A percentile compares a stretch with the other conserved stretches of the same genome.
Conservation (phyloP, 2,329 filamentous ascomycete genomes). For the Paraphaeosphaeria sporulosa region DNA sequence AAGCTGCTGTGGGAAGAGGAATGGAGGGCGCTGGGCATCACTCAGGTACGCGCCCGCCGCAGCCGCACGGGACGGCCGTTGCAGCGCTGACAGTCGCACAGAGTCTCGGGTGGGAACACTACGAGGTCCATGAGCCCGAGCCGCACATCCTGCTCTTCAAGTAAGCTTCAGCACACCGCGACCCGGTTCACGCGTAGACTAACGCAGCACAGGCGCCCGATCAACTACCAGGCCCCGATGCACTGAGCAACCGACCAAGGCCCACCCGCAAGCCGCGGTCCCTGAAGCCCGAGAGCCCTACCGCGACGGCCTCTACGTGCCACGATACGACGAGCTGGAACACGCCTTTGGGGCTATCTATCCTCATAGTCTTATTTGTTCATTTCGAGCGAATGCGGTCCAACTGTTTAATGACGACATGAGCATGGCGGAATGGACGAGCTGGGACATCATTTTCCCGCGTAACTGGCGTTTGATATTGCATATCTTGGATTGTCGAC, state of each 20-base stretch:
- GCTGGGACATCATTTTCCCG: conserved; percentile 27
- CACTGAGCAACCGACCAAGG: conserved; percentile 35
- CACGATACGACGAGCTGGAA: conserved; percentile 23
- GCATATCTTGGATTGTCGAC: conserved; percentile 20
- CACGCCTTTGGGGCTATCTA: conserved; percentile 28
- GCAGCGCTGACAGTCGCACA: conserved; percentile 51
- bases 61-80: background rate
- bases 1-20: conserved; percentile 98
- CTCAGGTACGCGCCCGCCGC: conserved; percentile 70
- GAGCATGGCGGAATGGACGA: conserved; percentile 45
- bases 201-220: conserved; percentile 68
- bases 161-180: conserved; percentile 62
- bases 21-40: conserved; percentile 96
- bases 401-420: conserved; percentile 46
- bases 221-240: conserved; percentile 80
- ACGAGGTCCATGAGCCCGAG: conserved; percentile 98
- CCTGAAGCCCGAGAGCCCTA: conserved; percentile 16
- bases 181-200: conserved; percentile 5
- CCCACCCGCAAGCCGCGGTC: conserved; percentile 15
- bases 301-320: conserved; percentile 18
- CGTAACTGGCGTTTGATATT: conserved; percentile 30
- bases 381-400: conserved; percentile 44
- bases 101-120: conserved; percentile 99
- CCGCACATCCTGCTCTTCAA: conserved; percentile 99
- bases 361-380: conserved; percentile 37